phyloP scores from a whole-genome alignment of 2,329 filamentous ascomycete species.

The Diaporthe vexans region DNA sequence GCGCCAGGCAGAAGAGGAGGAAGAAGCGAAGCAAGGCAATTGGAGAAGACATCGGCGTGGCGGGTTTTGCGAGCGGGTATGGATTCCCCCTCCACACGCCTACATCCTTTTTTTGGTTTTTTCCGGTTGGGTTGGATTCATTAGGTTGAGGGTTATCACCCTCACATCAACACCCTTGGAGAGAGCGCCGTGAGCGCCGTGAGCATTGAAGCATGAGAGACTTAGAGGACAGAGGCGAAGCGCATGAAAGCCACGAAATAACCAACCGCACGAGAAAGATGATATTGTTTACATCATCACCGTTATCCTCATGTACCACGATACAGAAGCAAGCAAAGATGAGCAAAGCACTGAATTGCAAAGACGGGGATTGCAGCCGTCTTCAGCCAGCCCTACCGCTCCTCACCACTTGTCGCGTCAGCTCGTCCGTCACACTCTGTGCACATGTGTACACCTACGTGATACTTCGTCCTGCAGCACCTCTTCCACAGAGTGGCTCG shows the following conservation, averaged over 20 bases:
- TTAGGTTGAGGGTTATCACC: background rate
- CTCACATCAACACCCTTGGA: background rate
- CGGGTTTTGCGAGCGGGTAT: background rate
- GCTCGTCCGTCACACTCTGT: background rate
- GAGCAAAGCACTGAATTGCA: background rate
- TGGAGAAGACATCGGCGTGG: background rate
- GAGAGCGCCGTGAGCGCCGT: background rate
- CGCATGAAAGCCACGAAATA: slow-evolving; percentile 9
- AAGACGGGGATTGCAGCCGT: background rate
- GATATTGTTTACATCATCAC: background rate
- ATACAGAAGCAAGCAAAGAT: background rate
- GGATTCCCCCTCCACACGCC: background rate
- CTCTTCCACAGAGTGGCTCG: background rate
- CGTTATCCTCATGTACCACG: slow-evolving; percentile 7
- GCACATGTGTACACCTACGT: background rate
- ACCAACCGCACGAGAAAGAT: background rate
- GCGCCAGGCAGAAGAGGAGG: background rate
- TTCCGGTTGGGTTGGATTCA: background rate
- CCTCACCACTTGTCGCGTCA: background rate
- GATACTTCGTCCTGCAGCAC: background rate
- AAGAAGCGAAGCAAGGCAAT: background rate
- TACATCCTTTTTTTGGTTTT: background rate
- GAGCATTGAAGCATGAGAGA: slow-evolving; percentile 15
- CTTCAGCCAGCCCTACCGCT: background rate
- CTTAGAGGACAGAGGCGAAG: background rate